Percentiles rank a stretch among this genome's conserved stretches.
phyloP scores from a whole-genome alignment of 129 eudicot genomes.

The Chrysanthemum makinoi region DNA sequence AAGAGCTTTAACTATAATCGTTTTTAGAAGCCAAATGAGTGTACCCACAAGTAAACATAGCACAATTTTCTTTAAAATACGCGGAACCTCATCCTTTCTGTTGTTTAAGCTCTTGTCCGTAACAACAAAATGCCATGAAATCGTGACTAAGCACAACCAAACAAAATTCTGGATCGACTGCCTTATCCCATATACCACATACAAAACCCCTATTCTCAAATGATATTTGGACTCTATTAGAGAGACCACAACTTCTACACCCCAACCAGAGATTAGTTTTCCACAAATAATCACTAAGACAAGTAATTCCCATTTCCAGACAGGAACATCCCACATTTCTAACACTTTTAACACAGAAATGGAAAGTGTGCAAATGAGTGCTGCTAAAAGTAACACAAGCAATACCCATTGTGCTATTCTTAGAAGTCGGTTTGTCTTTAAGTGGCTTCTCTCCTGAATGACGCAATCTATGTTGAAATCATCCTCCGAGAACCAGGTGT shows the following conservation, averaged over 20 bases:
- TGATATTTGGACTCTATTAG: conserved; percentile 12
- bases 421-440: not conserved
- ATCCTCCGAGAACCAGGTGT: conserved; percentile 17
- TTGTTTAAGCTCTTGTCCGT: not conserved
- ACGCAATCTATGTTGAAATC: conserved; percentile 7
- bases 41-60: conserved; percentile 19
- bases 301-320: conserved; percentile 19
- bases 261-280: not conserved
- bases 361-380: conserved; percentile 14
- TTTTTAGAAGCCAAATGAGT: conserved; percentile 17
- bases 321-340: conserved; percentile 14
- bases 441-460: conserved; percentile 4
- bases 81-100: not conserved
- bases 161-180: conserved; percentile 7
- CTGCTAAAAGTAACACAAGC: conserved; percentile 4
- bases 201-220: conserved; percentile 18
- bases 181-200: conserved; percentile 15
- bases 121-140: conserved; percentile 1
- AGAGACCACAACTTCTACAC: not conserved
- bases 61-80: conserved; percentile 11
- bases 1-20: conserved; percentile 20
- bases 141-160: conserved; percentile 16
- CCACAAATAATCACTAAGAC: conserved; percentile 13
- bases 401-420: not conserved
- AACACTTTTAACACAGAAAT: not conserved